phyloP scores from a whole-genome alignment of 129 eudicot species.

The Artemisia tridentata region DNA sequence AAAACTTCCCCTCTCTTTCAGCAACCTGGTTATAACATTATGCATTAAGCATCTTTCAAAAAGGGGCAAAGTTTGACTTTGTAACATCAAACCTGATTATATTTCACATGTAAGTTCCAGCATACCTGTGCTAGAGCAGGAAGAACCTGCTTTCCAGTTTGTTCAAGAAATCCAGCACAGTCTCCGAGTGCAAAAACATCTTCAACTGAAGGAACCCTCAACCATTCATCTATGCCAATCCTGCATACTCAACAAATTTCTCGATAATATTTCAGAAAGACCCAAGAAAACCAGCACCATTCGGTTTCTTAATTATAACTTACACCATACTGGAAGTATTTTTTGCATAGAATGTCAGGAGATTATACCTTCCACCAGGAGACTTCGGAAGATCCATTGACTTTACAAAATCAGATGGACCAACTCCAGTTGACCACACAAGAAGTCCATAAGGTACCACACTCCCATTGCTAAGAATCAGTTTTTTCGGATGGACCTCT shows the following conservation, averaged over 20 bases:
- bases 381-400: constrained; percentile 77
- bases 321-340: neutral
- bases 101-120: constrained; percentile 5
- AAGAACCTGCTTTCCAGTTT: constrained; percentile 78
- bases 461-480: constrained; percentile 82
- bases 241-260: constrained; percentile 31
- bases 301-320: neutral
- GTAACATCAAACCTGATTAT: constrained; percentile 1
- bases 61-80: constrained; percentile 14
- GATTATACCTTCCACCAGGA: constrained; percentile 80
- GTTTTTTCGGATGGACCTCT: constrained; percentile 67
- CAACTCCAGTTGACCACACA: constrained; percentile 98
- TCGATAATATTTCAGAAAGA: neutral
- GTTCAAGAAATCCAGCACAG: constrained; percentile 92
- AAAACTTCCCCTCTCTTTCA: constrained; percentile 84
- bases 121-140: constrained; percentile 98
- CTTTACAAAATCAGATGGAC: constrained; percentile 76
- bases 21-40: constrained; percentile 56
- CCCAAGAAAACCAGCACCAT: neutral
- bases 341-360: neutral
- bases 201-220: constrained; percentile 84
- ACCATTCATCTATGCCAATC: constrained; percentile 88
- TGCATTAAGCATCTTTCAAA: neutral
- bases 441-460: constrained; percentile 91
- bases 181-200: constrained; percentile 96